Base-by-base conservation (phyloP, 2,329 filamentous ascomycete species). In the Tolypocladium ophioglossoides region DNA sequence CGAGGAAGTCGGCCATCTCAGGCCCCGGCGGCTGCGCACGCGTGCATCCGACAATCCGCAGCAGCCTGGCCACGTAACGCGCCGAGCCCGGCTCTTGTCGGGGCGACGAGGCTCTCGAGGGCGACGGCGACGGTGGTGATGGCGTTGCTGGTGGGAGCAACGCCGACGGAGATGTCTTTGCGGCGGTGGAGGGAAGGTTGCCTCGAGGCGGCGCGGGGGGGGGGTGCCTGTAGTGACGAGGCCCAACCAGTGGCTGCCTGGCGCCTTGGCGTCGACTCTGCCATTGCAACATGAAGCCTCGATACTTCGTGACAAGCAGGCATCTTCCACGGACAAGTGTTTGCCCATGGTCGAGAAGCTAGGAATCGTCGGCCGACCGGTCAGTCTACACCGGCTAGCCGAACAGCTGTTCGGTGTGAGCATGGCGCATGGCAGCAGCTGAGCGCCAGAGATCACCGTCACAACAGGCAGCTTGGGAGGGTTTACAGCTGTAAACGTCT, bases 1-100 rank as follows among this genome's bases (percentile, higher is more conserved):
- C 64, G 8, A 72, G 66, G 52, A 72, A 72, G 61, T 72, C 70
- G 24, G 65, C 61, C 70, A 72, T 72, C n/a, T 38, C 49, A 51
- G 48, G 52, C 50, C 52, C 58, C 37, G 50, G 47, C 20, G 37
- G 24, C 16, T 38, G 41, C 24, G 52, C 51, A 27, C 52, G 44
- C 20, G 49, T 32, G 24, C 49, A 54, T 58, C 54, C 57, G 50
- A 30, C 55, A 50, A 60, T 54, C 16, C 55, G 56, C 50, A 61
- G 47, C 16, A 60, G 57, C 55, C 57, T 57, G 11, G 44, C 49
- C 24, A 59, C 50, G 30, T 61, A 62, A 8, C 54, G 32, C 16
- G 54, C 52, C 7, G 59, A 51, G 27, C 52, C 59, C 34, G 54
- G 58, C 52, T 58, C 56, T 44, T 64, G 58, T 52, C 62, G 59